phyloP scores from a whole-genome alignment of 495 filamentous ascomycete species.

The Penicillium waksmanii region DNA sequence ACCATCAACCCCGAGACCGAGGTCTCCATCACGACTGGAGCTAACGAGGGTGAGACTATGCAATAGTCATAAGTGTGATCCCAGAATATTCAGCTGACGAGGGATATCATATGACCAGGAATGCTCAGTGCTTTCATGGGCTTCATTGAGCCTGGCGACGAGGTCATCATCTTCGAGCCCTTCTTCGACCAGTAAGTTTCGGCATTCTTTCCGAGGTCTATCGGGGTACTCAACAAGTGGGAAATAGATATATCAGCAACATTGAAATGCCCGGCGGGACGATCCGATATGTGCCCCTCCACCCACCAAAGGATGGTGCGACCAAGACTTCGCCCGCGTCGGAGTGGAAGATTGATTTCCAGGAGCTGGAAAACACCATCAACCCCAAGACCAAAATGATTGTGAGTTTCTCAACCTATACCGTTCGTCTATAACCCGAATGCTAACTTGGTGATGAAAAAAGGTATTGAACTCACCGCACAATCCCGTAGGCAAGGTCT shows the following conservation, averaged over 20 bases:
- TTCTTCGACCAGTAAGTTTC: slow-evolving; percentile 92
- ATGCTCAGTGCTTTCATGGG: slow-evolving; percentile 98
- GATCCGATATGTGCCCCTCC: slow-evolving; percentile 90
- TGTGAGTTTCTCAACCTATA: slow-evolving; percentile 53
- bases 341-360: slow-evolving; percentile 87
- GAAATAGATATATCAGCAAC: slow-evolving; percentile 11
- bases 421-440: no score
- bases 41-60: slow-evolving; percentile 75
- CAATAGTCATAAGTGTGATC: background rate
- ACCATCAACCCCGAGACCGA: slow-evolving; percentile 85
- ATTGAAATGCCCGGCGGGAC: slow-evolving; percentile 97
- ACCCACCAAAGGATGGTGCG: slow-evolving; percentile 84
- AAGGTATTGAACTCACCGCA: slow-evolving; percentile 61
- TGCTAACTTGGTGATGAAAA: background rate
- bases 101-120: background rate
- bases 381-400: slow-evolving; percentile 92
- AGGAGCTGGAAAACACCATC: slow-evolving; percentile 81
- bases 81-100: background rate
- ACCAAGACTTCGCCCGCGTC: slow-evolving; percentile 77
- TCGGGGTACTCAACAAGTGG: background rate
- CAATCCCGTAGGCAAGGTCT: slow-evolving; percentile 97
- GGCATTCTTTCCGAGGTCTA: background rate
- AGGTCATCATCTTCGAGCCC: slow-evolving; percentile 97
- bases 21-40: slow-evolving; percentile 92
- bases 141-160: slow-evolving; percentile 91